Evolutionary conservation across 495 filamentous ascomycete genomes (phyloP), one percentile per base, ranked within the genome.

Genomic region (Poronia punctata): DNA sequence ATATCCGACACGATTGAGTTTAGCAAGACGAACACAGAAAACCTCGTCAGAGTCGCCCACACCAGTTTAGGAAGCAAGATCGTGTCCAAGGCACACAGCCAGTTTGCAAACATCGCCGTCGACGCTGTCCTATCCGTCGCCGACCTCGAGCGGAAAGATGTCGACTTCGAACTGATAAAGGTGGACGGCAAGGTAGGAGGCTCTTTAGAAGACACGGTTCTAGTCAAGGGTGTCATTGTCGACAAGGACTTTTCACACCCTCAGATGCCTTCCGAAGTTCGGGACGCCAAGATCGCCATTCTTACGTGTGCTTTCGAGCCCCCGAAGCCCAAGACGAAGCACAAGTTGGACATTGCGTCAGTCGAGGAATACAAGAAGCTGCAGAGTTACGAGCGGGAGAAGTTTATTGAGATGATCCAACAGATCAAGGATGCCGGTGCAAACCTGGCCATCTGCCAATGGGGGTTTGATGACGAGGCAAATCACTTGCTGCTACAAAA

Each of bases 171-270:
- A 64, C 64, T 99, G 48, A 99, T 99, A 68, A 99, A 99, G 74
- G 88, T 99, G 29, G 92, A 99, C 53, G 89, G 93, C 53, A 99
- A 99, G 70, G 85, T 97, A 11, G 92, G 92, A 36, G 92, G 93
- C 43, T 65, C 92, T 3, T 76, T 99, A n/a, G 89, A 96, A 61
- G 92, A 99, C 60, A 83, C 88, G 3, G 60, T 96, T 17, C 78
- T 99, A 24, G 89, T 99, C 40, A 88, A 96, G 67, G 92, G 92
- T 61, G 92, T 99, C 27, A 92, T 99, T 56, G 76, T 99, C 57
- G 92, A 99, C 74, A 99, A 99, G 69, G 92, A 99, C 63, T 97
- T 99, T 70, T 99, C 92, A 22, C 92, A 99, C 64, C 93, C 92
- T 11, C 92, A 99, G 63, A 99, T 99, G 92, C 92, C 92, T 19